Evolutionary conservation across 106 monocot genomes (phyloP), one percentile per base, ranked within the genome.

Genomic region (Ottelia alismoides): DNA sequence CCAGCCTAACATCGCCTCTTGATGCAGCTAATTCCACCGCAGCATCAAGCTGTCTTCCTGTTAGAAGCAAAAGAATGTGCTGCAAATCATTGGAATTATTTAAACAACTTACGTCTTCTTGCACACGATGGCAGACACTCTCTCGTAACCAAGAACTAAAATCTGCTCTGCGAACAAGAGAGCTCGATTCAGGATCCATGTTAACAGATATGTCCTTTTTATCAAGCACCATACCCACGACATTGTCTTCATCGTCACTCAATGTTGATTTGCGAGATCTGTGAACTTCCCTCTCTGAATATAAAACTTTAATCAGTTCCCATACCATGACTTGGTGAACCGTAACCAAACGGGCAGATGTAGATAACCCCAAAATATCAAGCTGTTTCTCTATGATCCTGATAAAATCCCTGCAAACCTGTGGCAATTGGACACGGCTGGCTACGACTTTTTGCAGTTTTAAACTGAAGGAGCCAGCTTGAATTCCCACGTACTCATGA

Each of bases 111-210:
- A 86, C 64, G 57, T 98, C 89, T 68, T 77, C 98, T 30, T 98
- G 82, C 22, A 98, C 86, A 27, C 72, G 77, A 55, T 90, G 82
- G 27, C 78, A 82, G 30, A 98, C 85, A 73, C 90, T 74, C 20
- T 98, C 98, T 70, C 83, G 98, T 55, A 90, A 56, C 89, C 98
- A 98, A 56, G 73, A 70, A 65, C 98, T 98, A 30, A 98, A 98
- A 44, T 77, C 73, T 50, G 89, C 98, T 75, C 98, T 82, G n/a
- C 85, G 74, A 26, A 75, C 63, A 27, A 85, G 71, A 24, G 82
- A 72, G 20, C 50, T 63, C 60, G 90, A 79, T 68, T 82, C 85
- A 53, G 35, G 49, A 65, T 98, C 98, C 66, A 80, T 70, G 29
- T 77, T 72, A 66, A 66, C 23, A 60, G 76, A 45, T 10, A 27